These are phyloP conservation scores for Jimgerdemannia flammicorona DNA, from an alignment of 192 early-diverging fungal genomes.

Conservation along the genomic window DNA sequence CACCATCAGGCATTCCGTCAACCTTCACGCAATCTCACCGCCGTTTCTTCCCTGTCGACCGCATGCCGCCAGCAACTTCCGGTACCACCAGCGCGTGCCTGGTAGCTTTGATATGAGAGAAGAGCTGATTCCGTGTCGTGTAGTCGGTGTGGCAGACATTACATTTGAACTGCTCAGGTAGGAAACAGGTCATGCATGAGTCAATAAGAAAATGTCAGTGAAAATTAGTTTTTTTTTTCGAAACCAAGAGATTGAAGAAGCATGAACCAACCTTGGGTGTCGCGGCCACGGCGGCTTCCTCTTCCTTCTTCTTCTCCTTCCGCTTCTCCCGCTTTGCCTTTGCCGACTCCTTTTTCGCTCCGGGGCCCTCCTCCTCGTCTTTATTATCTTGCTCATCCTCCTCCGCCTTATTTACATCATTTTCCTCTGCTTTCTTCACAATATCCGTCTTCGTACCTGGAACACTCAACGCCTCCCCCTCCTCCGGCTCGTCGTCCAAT, in stretches of 20 bases:
- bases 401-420: too few species aligned
- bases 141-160: slow-evolving; percentile 78
- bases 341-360: too few species aligned
- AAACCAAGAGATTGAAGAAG: slow-evolving; percentile 1
- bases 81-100: slow-evolving; percentile 72
- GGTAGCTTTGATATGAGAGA: slow-evolving; percentile 81
- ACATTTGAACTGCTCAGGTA: slow-evolving; percentile 35
- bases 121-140: slow-evolving; percentile 77
- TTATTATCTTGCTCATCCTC: too few species aligned
- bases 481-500: not conserved
- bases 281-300: slow-evolving; percentile 5
- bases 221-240: slow-evolving; percentile 16
- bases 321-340: slow-evolving; percentile 51
- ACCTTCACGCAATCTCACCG: too few species aligned
- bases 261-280: not conserved
- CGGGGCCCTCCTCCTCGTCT: too few species aligned
- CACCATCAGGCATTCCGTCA: too few species aligned
- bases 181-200: too few species aligned
- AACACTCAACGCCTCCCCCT: too few species aligned
- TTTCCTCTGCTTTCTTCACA: too few species aligned
- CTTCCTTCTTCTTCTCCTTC: slow-evolving; percentile 21
- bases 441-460: too few species aligned
- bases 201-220: too few species aligned
- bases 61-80: not conserved
- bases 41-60: too few species aligned